Evolutionary conservation across 805 yeast species (phyloP).

Genomic region (Suhomyces xylopsoci): DNA sequence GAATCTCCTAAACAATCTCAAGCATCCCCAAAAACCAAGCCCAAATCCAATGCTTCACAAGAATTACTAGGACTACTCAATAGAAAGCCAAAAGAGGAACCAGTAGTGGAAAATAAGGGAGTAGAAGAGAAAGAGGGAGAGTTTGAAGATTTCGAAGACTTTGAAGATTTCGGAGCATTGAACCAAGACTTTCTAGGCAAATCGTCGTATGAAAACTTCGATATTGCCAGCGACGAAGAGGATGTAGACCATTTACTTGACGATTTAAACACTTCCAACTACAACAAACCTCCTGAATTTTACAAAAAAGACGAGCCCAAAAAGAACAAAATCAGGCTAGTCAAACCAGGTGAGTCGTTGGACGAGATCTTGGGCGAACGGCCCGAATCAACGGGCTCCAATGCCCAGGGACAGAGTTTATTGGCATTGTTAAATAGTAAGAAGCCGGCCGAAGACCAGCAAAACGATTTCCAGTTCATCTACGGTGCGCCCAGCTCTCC

Average conservation of each 20-base stretch:
- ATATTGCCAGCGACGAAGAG: constrained; percentile 38
- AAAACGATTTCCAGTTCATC: constrained; percentile 13
- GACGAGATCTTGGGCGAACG: constrained; percentile 6
- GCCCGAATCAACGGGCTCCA: constrained; percentile 4
- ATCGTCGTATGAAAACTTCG: constrained; percentile 21
- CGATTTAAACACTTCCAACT: constrained; percentile 1
- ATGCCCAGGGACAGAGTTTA: constrained; percentile 19
- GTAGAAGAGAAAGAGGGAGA: no score
- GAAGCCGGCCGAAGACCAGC: constrained; percentile 1
- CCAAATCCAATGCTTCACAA: constrained; percentile 3
- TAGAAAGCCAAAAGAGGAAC: constrained; percentile 9
- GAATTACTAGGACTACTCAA: constrained; percentile 15
- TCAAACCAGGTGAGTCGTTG: constrained; percentile 28
- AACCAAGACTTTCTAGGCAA: constrained; percentile 5
- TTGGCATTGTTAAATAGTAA: constrained; percentile 20
- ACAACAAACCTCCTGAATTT: constrained; percentile 3
- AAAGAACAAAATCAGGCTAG: constrained; percentile 20
- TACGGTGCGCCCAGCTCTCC: constrained; percentile 6
- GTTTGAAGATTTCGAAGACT: constrained; percentile 34
- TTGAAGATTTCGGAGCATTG: constrained; percentile 21
- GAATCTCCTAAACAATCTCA: not conserved
- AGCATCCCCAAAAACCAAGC: not conserved
- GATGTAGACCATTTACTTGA: constrained; percentile 15
- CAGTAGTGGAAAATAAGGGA: no score
- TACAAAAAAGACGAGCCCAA: constrained; percentile 7